phyloP scores from a whole-genome alignment of 768 basidiomycete genomes.

The Tylopilus plumbeoviolaceoides region DNA sequence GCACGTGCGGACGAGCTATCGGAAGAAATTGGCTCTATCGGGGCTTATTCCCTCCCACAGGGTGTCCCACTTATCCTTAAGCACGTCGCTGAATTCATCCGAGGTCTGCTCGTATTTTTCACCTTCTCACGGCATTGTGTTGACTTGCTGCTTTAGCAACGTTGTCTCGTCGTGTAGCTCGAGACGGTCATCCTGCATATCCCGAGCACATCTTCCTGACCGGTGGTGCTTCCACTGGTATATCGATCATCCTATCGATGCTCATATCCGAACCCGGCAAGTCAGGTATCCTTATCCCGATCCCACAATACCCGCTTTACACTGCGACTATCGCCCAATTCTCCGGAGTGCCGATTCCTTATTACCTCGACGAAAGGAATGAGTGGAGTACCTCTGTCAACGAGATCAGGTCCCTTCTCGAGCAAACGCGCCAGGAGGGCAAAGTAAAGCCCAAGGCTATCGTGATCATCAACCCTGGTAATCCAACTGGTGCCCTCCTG shows the following conservation, averaged over 20 bases:
- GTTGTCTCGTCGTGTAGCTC: too few species aligned
- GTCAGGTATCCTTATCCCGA: conserved; percentile 87
- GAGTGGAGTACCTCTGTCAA: conserved; percentile 79
- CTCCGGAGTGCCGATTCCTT: conserved; percentile 74
- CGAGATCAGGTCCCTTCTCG: conserved; percentile 64
- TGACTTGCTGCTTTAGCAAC: too few species aligned
- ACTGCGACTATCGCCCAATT: conserved; percentile 90
- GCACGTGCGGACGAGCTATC: conserved; percentile 75
- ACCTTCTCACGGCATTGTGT: not conserved
- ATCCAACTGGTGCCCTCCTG: conserved; percentile 90
- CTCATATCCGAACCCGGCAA: conserved; percentile 61
- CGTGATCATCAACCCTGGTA: conserved; percentile 98
- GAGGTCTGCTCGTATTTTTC: conserved; percentile 45
- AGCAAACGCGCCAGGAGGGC: conserved; percentile 59
- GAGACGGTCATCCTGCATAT: conserved; percentile 83
- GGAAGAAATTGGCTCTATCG: conserved; percentile 84
- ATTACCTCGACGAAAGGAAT: conserved; percentile 79
- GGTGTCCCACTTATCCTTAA: conserved; percentile 86
- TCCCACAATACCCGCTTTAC: conserved; percentile 97
- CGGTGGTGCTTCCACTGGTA: conserved; percentile 89
- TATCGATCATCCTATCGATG: conserved; percentile 80
- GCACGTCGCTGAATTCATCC: conserved; percentile 86
- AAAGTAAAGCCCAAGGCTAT: conserved; percentile 67
- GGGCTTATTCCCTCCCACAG: conserved; percentile 95
- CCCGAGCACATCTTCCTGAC: conserved; percentile 92